A percentile compares a stretch with the other conserved stretches of the same genome.
phyloP scores from a whole-genome alignment of 2,329 filamentous ascomycete species.

The Sporothrix globosa region DNA sequence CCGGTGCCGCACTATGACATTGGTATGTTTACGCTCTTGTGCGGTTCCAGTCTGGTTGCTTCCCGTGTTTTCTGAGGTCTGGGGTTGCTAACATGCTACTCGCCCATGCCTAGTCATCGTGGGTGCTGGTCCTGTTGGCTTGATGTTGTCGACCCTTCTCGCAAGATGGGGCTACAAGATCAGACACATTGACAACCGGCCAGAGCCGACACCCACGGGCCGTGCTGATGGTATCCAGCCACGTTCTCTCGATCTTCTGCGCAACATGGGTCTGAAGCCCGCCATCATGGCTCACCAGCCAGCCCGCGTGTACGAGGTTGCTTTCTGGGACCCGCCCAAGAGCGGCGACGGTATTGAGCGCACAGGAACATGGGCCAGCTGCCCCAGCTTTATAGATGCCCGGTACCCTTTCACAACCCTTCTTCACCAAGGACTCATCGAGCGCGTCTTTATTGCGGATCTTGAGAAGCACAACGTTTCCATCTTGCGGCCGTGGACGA shows the following conservation, averaged over 20 bases:
- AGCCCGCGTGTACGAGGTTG: conserved; percentile 79
- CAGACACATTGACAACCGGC: conserved; percentile 90
- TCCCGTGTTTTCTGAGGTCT: neutral
- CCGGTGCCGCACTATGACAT: conserved; percentile 32
- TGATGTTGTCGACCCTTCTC: conserved; percentile 84
- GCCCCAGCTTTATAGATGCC: conserved; percentile 78
- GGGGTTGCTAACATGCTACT: neutral
- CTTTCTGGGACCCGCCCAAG: conserved; percentile 69
- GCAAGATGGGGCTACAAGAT: conserved; percentile 93
- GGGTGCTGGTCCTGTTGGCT: conserved; percentile 84
- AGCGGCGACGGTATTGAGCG: conserved; percentile 62
- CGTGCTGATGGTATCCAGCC: conserved; percentile 92
- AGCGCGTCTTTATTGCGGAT: conserved; percentile 69
- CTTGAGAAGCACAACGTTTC: conserved; percentile 63
- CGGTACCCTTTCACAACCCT: conserved; percentile 72
- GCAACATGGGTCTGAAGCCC: conserved; percentile 87
- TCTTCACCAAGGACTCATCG: conserved; percentile 72
- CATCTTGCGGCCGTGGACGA: conserved; percentile 67
- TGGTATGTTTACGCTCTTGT: conserved; percentile 22
- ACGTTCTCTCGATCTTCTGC: conserved; percentile 80
- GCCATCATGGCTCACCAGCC: conserved; percentile 86
- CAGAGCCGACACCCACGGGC: conserved; percentile 81
- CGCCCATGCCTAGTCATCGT: conserved; percentile 67
- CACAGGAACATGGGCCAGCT: conserved; percentile 81
- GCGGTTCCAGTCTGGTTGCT: neutral